phyloP scores from a whole-genome alignment of 768 basidiomycete genomes.

The Gloeostereum incarnatum region DNA sequence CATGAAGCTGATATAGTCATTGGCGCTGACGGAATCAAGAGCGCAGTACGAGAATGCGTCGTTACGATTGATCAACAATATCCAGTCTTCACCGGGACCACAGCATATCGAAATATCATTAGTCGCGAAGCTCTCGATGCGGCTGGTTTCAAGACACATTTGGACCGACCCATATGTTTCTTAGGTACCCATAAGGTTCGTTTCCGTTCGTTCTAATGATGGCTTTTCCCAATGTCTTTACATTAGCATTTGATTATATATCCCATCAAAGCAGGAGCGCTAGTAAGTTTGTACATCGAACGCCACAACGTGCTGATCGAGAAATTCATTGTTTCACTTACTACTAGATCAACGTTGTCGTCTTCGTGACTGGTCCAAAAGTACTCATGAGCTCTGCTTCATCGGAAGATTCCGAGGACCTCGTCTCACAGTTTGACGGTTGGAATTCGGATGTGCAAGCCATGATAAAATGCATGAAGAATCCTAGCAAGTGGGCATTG shows the following conservation, averaged over 20 bases:
- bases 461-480: conserved; percentile 31
- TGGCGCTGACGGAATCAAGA: conserved; percentile 23
- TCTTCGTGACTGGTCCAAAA: conserved; percentile 24
- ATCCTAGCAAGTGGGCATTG: conserved; percentile 43
- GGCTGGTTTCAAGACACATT: conserved; percentile 31
- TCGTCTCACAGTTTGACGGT: conserved; percentile 29
- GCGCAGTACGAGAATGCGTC: conserved; percentile 27
- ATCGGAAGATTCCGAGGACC: conserved; percentile 27
- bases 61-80: conserved; percentile 14
- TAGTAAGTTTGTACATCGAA: conserved; percentile 18
- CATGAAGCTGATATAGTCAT: conserved; percentile 39
- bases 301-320: not conserved
- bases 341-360: conserved; percentile 42
- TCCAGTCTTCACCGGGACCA: conserved; percentile 33
- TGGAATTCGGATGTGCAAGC: conserved; percentile 35
- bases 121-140: conserved; percentile 25
- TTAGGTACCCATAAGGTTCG: conserved; percentile 35
- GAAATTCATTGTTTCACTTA: too few species aligned
- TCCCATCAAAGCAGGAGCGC: conserved; percentile 31
- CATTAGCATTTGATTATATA: conserved; percentile 47
- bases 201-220: not conserved
- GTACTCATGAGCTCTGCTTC: conserved; percentile 16
- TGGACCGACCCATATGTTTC: conserved; percentile 30
- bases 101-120: conserved; percentile 41
- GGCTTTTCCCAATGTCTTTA: conserved; percentile 3